phyloP scores from a whole-genome alignment of 768 basidiomycete species.

The Suillus lakei region DNA sequence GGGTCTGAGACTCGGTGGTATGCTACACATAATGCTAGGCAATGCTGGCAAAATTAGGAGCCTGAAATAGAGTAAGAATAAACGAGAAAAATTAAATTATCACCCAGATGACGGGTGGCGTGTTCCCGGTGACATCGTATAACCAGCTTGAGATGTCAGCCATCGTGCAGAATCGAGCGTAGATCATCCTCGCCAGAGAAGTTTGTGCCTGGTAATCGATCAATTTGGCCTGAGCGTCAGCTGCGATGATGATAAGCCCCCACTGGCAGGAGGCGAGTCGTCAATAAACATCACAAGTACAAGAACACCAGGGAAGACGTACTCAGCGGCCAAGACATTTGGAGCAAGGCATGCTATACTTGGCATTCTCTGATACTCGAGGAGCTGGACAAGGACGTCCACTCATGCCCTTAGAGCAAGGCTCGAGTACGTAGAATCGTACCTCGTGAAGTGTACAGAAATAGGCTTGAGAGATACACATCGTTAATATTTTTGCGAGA shows the following conservation, averaged over 20 bases:
- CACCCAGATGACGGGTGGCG: background rate
- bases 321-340: constrained; percentile 15
- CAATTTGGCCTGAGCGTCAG: background rate
- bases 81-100: background rate
- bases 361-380: rapidly evolving
- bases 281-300: too few relatives aligned
- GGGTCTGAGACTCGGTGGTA: too few relatives aligned
- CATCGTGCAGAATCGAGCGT: background rate
- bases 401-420: background rate
- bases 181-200: background rate
- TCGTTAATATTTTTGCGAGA: background rate
- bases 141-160: background rate
- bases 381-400: background rate
- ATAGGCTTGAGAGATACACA: constrained; percentile 3
- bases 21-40: background rate
- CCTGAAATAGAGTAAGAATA: constrained; percentile 1
- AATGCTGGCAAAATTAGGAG: background rate
- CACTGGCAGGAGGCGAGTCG: too few relatives aligned
- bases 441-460: constrained; percentile 13
- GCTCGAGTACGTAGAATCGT: background rate
- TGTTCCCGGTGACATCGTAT: background rate
- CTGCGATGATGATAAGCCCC: background rate
- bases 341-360: constrained; percentile 12
- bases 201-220: background rate
- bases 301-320: background rate